Evolutionary conservation across 208 protist species (phyloP), one percentile per base, ranked within the genome.

Genomic region (Trypanosoma brucei): DNA sequence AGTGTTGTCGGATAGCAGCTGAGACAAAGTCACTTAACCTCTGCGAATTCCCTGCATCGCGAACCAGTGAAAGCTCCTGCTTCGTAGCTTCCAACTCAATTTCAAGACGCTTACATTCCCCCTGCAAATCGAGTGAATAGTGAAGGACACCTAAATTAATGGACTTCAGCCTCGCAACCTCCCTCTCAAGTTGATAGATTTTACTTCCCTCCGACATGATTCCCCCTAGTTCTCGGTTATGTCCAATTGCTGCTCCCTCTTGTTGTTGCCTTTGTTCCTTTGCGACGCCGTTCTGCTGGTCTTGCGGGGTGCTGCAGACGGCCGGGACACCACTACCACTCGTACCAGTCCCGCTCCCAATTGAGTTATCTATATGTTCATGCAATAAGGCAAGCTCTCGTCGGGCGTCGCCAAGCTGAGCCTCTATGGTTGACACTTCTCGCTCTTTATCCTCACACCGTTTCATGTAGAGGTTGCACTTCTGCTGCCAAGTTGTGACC

Each of bases 141-240:
- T 91, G 79, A 49, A 96, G 70, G n/a, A 96, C 78, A 31, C 77
- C 78, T 30, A 96, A 59, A 65, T 93, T 96, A 56, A 93, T 80
- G 30, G 90, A 91, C 63, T 95, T 93, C 8, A 95, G 72, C 37
- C 85, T 76, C 34, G 86, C 90, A 49, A 95, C 68, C 45, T 95
- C 85, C 4, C 70, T 69, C 61, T 89, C 84, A 1, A 83, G 62
- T 2, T 70, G 70, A 13, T 49, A 59, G 30, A 82, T 50, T 22
- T 45, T 63, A 39, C 36, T 39, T 59, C 22, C 31, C n/a, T 36
- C 22, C 40, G 14, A 46, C 11, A 46, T 6, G 6, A 14, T 46
- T 11, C 42, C 46, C 40, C 36, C 50, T 35, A 11, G 34, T 22
- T 36, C 55, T 22, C n/a, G 9, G 30, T 1, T 22, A 11, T 38